Evolutionary conservation across 2,329 filamentous ascomycete genomes (phyloP), one percentile per base, ranked within the genome.

Genomic region (Thielaviopsis ethacetica): DNA sequence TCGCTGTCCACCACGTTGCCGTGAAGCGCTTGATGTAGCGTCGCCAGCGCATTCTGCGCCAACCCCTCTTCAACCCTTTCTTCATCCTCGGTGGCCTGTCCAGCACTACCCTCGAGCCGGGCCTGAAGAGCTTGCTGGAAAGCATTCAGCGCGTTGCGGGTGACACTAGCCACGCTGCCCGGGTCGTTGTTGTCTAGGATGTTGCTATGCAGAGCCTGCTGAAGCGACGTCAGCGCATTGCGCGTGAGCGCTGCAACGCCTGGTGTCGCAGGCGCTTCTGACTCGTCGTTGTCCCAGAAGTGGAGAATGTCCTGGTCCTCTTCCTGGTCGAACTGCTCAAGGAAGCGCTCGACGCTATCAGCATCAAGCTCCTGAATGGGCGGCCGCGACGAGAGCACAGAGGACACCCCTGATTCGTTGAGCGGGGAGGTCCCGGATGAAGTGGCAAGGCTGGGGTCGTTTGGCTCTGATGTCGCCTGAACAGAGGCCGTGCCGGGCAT

Each of bases 221-320:
- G 59, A 22, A 61, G 56, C 2, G 53, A 53, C 6, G 22, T 38
- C 13, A 61, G 49, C 26, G 59, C 56, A 38, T 61, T 61, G n/a
- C 56, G 56, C 9, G 59, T 59, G 3, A 61, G 47, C 17, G 56
- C 53, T 38, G 56, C 53, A 6, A 61, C 56, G 17, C 53, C 56
- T 5, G 41, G 38, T 1, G 50, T 76, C 75, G 7, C 68, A 71
- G 3, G 72, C 72, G n/a, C 71, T 72, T 21, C 79, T 76, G 2
- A 76, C 75, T 71, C 70, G 1, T 74, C 72, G 5, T 73, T 72
- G 13, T 72, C 75, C 78, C 81, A 84, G 55, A 84, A 76, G 30
- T 77, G 76, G 30, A 84, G 65, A 60, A 84, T 76, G 59, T 81
- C 80, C 9, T 76, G 74, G 19, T 78, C 76, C 0, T 76, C 77